phyloP scores from a whole-genome alignment of 805 yeast genomes.

The Lipomyces oligophaga region DNA sequence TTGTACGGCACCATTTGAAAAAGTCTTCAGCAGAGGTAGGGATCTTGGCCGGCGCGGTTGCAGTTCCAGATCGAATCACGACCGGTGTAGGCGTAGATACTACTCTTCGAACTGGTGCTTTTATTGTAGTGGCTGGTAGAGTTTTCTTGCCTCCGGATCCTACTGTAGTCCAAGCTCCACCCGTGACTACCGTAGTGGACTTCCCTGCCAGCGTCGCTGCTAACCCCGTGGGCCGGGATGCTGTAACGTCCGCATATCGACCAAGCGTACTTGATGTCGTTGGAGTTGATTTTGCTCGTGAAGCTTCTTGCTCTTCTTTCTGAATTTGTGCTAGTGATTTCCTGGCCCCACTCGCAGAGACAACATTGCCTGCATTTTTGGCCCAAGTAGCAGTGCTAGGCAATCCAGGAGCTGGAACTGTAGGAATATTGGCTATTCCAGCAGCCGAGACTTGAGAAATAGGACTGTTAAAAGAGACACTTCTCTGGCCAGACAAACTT shows the following conservation, averaged over 20 bases:
- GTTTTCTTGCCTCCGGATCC: conserved; percentile 69
- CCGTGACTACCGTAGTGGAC: conserved; percentile 1
- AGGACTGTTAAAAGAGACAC: too few relatives aligned
- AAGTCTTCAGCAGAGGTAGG: conserved; percentile 37
- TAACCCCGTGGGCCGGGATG: conserved; percentile 4
- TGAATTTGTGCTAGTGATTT: conserved; percentile 41
- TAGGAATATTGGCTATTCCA: conserved; percentile 7
- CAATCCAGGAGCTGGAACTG: conserved; percentile 26
- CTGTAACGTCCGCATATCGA: conserved; percentile 19
- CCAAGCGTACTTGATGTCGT: conserved; percentile 13
- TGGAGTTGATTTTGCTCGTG: conserved; percentile 19
- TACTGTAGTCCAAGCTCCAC: conserved; percentile 36
- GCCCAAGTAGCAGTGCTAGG: conserved; percentile 35
- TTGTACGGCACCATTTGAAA: conserved; percentile 40
- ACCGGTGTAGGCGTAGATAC: not conserved
- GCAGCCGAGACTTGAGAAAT: too few relatives aligned
- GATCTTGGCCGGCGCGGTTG: conserved; percentile 6
- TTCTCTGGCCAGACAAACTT: too few relatives aligned
- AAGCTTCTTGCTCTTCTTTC: conserved; percentile 38
- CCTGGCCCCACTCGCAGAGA: conserved; percentile 29
- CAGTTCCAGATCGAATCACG: not conserved
- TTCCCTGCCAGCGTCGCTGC: conserved; percentile 14
- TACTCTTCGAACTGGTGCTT: conserved; percentile 2
- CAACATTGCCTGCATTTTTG: conserved; percentile 24
- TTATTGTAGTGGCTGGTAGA: conserved; percentile 3